These are phyloP conservation scores for Psidium friedrichsthalianum DNA, from an alignment of 345 rosid species.

Conservation along the genomic window DNA sequence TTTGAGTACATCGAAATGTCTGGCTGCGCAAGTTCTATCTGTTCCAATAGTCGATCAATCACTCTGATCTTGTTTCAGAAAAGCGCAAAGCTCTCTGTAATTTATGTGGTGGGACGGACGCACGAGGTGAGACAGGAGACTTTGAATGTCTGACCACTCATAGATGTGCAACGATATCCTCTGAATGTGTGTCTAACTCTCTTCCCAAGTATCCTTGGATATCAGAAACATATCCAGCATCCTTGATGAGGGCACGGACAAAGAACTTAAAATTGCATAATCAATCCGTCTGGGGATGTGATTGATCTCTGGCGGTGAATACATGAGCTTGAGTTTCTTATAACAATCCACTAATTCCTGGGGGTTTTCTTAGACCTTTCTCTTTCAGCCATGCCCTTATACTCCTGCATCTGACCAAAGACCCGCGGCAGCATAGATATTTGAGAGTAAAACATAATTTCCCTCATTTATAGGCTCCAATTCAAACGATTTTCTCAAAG, in stretches of 20 bases:
- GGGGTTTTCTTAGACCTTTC: constrained; percentile 31
- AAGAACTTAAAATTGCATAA: constrained; percentile 18
- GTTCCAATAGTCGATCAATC: neutral
- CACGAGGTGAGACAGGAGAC: neutral
- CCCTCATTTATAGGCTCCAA: constrained; percentile 43
- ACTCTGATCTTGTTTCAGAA: neutral
- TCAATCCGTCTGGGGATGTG: constrained; percentile 18
- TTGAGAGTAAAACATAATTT: constrained; percentile 35
- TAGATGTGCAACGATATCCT: neutral
- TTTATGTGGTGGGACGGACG: neutral
- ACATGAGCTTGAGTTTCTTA: constrained; percentile 17
- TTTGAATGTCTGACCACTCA: neutral
- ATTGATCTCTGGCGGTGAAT: constrained; percentile 39
- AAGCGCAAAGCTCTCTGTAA: neutral
- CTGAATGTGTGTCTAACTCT: constrained; percentile 1
- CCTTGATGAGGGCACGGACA: constrained; percentile 18
- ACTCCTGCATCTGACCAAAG: constrained; percentile 31
- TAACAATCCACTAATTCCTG: constrained; percentile 43
- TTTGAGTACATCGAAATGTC: neutral
- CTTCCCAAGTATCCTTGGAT: constrained; percentile 8
- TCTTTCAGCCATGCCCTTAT: constrained; percentile 26
- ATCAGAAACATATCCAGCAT: constrained; percentile 22
- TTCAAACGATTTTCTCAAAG: constrained; percentile 23
- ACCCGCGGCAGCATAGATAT: constrained; percentile 39
- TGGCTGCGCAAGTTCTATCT: neutral